A percentile compares a stretch with the other conserved stretches of the same genome.
Conservation (phyloP, 2,329 filamentous ascomycete species). For the Ophiostoma piceae region DNA sequence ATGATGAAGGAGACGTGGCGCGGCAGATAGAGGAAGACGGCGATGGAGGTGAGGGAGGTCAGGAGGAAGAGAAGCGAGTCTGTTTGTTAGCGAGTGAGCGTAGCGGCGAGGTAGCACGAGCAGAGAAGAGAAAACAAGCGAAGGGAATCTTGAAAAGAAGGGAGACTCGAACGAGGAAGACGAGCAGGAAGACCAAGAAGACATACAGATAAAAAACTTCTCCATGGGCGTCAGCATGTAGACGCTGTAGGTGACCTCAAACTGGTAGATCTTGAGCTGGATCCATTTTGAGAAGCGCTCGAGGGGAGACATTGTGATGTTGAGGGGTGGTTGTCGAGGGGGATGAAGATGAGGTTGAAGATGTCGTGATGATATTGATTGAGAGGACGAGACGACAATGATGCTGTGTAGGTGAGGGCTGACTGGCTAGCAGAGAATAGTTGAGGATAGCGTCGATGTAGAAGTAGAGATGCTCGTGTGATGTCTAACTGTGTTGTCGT, state of each 20-base stretch:
- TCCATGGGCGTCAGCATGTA: constrained; percentile 97
- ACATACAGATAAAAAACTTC: constrained; percentile 93
- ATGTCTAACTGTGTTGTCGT: not conserved
- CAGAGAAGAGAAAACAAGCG: too few relatives aligned
- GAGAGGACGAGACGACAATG: not conserved
- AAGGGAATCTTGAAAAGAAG: too few relatives aligned
- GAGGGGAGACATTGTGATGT: constrained; percentile 39
- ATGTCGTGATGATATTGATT: not conserved
- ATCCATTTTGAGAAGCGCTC: constrained; percentile 72
- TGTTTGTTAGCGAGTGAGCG: constrained; percentile 42
- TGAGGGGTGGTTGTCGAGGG: not conserved
- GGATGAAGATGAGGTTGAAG: not conserved
- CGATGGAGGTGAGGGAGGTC: constrained; percentile 77
- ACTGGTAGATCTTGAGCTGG: constrained; percentile 93
- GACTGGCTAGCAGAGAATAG: not conserved
- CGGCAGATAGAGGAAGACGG: constrained; percentile 85
- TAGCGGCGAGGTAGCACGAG: too few relatives aligned
- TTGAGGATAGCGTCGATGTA: not conserved
- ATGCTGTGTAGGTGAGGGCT: not conserved
- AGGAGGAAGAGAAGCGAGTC: constrained; percentile 91
- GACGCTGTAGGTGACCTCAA: constrained; percentile 91
- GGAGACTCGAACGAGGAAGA: too few relatives aligned
- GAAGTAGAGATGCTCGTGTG: constrained; percentile 5
- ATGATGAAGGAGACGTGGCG: constrained; percentile 80
- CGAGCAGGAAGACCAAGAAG: too few relatives aligned